phyloP scores from a whole-genome alignment of 306 rosid species.

The Trifolium repens region DNA sequence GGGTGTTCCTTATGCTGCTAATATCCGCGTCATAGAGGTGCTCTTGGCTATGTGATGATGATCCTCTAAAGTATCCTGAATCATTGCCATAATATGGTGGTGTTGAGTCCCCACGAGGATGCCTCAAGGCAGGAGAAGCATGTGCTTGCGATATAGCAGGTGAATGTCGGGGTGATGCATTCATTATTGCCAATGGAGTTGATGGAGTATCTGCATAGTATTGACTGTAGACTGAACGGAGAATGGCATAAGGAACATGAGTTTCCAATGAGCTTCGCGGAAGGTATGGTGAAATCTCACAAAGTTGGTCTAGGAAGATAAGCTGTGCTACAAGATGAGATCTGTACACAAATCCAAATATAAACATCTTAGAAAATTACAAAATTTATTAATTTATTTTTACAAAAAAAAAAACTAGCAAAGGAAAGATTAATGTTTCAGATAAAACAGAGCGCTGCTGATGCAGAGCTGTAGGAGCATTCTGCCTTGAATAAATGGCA shows the following conservation, averaged over 20 bases:
- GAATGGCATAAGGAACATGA: conserved; percentile 85
- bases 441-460: conserved; percentile 21
- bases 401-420: conserved; percentile 21
- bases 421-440: conserved; percentile 22
- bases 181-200: conserved; percentile 67
- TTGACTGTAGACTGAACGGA: conserved; percentile 89
- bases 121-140: conserved; percentile 74
- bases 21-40: conserved; percentile 59
- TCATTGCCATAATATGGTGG: conserved; percentile 66
- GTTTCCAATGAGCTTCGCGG: conserved; percentile 88
- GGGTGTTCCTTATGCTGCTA: conserved; percentile 58
- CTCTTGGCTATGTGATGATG: conserved; percentile 69
- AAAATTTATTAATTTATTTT: neutral
- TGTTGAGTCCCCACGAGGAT: conserved; percentile 74
- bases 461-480: conserved; percentile 2
- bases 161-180: conserved; percentile 81
- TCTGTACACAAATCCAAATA: conserved; percentile 55
- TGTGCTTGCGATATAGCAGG: conserved; percentile 73
- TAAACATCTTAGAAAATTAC: conserved; percentile 23
- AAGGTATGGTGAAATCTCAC: conserved; percentile 89
- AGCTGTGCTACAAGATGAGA: conserved; percentile 90
- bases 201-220: conserved; percentile 82
- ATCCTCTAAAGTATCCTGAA: conserved; percentile 74
- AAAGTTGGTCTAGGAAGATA: conserved; percentile 93
- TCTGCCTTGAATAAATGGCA: conserved; percentile 16